Evolutionary conservation across 2,329 filamentous ascomycete species (phyloP).

Genomic region (Trichoderma sp.): DNA sequence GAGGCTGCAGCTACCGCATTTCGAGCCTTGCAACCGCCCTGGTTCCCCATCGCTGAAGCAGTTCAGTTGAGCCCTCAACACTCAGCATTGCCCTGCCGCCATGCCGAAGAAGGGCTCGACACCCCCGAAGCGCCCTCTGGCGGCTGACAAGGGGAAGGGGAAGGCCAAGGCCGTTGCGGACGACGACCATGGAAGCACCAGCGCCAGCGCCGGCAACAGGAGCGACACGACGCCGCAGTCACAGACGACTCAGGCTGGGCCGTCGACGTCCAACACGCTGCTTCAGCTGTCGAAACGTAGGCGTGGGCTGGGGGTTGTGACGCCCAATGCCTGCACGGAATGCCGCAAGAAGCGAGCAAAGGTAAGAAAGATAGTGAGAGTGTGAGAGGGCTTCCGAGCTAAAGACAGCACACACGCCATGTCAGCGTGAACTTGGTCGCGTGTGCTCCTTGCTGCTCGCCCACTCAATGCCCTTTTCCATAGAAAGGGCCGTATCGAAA

Average conservation of each 20-base stretch:
- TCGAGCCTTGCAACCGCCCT: conserved; percentile 12
- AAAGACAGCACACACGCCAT: background rate
- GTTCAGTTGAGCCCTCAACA: background rate
- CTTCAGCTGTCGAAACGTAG: conserved; percentile 47
- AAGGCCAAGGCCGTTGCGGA: conserved; percentile 10
- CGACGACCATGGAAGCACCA: conserved; percentile 32
- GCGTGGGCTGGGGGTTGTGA: conserved; percentile 55
- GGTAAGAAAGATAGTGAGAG: conserved; percentile 36
- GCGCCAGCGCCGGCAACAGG: conserved; percentile 26
- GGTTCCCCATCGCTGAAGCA: conserved; percentile 19
- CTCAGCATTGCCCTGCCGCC: background rate
- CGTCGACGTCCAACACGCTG: conserved; percentile 2
- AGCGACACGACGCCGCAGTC: conserved; percentile 36
- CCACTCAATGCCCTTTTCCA: background rate
- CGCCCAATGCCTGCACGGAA: conserved; percentile 59
- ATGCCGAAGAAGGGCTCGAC: background rate
- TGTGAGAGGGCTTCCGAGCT: background rate
- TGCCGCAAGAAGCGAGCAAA: conserved; percentile 62
- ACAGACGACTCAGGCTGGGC: conserved; percentile 22
- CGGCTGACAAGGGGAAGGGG: background rate
- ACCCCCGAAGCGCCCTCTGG: background rate
- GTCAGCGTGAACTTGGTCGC: background rate
- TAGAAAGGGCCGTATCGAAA: background rate
- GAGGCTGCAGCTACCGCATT: conserved; percentile 19
- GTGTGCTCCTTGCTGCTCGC: background rate